A percentile compares a stretch with the other conserved stretches of the same genome.
Conservation (phyloP, 768 basidiomycete species). For the Amanita rubescens region DNA sequence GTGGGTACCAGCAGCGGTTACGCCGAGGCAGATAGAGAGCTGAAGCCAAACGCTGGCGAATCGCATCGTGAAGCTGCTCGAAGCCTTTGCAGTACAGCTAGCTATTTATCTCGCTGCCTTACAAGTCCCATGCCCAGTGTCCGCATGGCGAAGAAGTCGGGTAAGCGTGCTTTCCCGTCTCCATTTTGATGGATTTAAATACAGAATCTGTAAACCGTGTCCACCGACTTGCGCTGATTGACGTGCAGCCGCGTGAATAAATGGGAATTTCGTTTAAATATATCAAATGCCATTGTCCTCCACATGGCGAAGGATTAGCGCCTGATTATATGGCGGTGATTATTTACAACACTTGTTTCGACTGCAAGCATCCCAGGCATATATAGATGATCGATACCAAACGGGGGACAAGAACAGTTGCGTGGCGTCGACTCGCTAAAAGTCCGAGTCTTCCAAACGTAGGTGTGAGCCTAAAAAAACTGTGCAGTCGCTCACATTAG, state of each 20-base stretch:
- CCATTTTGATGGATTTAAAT: background rate
- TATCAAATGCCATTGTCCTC: too few species aligned
- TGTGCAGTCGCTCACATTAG: too few species aligned
- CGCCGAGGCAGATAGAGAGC: background rate
- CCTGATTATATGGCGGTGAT: too few species aligned
- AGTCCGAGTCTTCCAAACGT: too few species aligned
- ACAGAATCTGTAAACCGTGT: background rate
- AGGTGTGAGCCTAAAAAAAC: too few species aligned
- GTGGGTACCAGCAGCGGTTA: background rate
- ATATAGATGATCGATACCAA: too few species aligned
- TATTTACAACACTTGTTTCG: too few species aligned
- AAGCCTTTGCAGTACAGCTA: background rate
- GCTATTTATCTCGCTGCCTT: background rate
- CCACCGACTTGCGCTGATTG: background rate
- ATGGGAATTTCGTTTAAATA: too few species aligned
- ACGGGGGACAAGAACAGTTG: too few species aligned
- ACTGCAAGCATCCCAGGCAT: too few species aligned
- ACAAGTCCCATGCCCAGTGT: background rate
- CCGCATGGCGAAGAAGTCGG: background rate
- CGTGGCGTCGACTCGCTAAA: too few species aligned
- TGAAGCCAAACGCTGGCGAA: background rate
- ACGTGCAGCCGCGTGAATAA: background rate
- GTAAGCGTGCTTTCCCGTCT: background rate
- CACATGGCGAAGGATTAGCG: too few species aligned
- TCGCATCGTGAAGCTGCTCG: background rate